A percentile compares a stretch with the other conserved stretches of the same genome.
phyloP scores from a whole-genome alignment of 306 rosid genomes.

The Prosopis cineraria region DNA sequence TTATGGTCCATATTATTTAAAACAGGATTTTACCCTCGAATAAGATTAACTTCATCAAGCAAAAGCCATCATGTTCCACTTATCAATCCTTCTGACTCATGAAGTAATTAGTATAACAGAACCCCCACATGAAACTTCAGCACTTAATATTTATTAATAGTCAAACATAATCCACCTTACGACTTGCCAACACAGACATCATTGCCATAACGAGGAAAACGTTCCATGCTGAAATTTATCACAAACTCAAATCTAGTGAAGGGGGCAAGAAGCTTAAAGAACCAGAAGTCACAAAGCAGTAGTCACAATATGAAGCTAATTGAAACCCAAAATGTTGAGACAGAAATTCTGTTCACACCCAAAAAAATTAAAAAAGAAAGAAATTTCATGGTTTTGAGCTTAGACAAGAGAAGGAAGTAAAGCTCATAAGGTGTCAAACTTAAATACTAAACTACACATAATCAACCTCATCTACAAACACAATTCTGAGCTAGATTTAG shows the following conservation, averaged over 20 bases:
- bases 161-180: not conserved
- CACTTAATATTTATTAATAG: not conserved
- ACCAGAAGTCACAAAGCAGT: not conserved
- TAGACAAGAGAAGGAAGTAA: not conserved
- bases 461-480: not conserved
- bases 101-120: not conserved
- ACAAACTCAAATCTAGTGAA: not conserved
- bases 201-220: not conserved
- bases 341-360: not conserved
- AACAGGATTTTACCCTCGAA: not conserved
- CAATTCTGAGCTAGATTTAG: not conserved
- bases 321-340: not conserved
- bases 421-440: not conserved
- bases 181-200: not conserved
- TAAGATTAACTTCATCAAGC: slow-evolving; percentile 1
- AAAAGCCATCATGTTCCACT: not conserved
- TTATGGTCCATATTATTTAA: not conserved
- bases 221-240: not conserved
- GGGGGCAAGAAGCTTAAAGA: not conserved
- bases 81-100: not conserved
- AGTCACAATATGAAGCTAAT: not conserved
- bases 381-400: not conserved
- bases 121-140: not conserved
- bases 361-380: not conserved
- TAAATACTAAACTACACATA: not conserved